Base-by-base conservation (phyloP, 768 basidiomycete genomes). In the Naganishia vaughanmartiniae region DNA sequence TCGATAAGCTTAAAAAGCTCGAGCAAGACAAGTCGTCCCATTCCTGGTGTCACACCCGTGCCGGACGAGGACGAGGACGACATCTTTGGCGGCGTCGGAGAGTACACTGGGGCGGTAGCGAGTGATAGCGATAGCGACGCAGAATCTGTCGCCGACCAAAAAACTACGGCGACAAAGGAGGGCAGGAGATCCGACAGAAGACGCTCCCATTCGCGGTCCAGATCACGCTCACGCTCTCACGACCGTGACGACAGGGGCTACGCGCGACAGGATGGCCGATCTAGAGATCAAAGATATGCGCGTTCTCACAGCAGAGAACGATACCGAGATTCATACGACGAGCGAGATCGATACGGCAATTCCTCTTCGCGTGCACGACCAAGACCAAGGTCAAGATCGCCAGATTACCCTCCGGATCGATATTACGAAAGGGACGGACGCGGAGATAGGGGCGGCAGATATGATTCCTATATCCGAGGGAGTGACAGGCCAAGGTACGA, bases 61-160 rank as follows among this genome's bases (percentile, higher is more conserved):
- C 70, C 73, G n/a, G 87, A 87, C 24, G 77, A 75, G 12, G 87
- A 91, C 48, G 80, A 78, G 65, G 86, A 91, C 51, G 90, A 95
- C 77, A 94, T 96, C 53, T 96, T 96, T 78, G 90, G 87, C 1
- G 93, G 83, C 66, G 90, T 87, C 5, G 92, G 89, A 11, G 91
- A 91, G 58, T 96, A 94, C 76, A 85, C 89, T 65, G 90, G 90
- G 0, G 78, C 90, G 9, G 85, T 87, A 55, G 73, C 86, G 4
- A 85, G 82, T 4, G 84, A 82, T 45, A 45, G 26, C 34, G 66
- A 56, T 26, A 56, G 36, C 24, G 63, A 57, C 4, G 45, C 65
- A 5, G 70, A 71, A 1, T n/a, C 7, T 19, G 54, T 33, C 19
- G 53, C 36, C 36, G 65, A 57, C n/a, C 14, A n/a, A 36, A 67